Base-by-base conservation (phyloP, 345 rosid genomes). In the Eutrema yunnanense region DNA sequence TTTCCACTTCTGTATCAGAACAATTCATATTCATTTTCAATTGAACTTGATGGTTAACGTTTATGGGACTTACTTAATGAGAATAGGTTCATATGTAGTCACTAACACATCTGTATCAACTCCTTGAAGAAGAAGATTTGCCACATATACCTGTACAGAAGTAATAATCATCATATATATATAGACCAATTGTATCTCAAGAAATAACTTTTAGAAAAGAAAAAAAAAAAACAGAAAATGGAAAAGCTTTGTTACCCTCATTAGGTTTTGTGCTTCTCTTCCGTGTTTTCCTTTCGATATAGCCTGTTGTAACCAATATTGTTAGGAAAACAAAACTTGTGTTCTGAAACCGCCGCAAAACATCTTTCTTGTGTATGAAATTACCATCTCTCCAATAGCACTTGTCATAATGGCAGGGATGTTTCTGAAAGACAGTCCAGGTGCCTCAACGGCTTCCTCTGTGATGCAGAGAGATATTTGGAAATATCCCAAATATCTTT, bases 381-480 rank as follows among this genome's bases (percentile, higher is more conserved):
- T 29, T 80, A 91, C 97, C 98, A 90, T 88, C 69, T 88, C 86
- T 61, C 92, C 95, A 76, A 87, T 71, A 50, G 96, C 88, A n/a
- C 92, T 88, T 29, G 90, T 80, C 7, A 77, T 53, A 40, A 80
- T 48, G 14, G 85, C 81, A 5, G 92, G 83, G 48, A 67, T 50
- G 64, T 79, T 78, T 74, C 85, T 78, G 69, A 67, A 84, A 43
- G 49, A 48, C 69, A 86, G 79, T 38, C 84, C 83, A 48, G 88
- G 84, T 37, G 55, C 81, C 77, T 88, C 95, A 4, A 78, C 22
- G 48, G 74, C 88, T 36, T 22, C 26, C 26, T 79, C 82, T 16
- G 16, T 16, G 16, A 16, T 16, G 16, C 16, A 16, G 0, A 16
- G 16, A 16, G 16, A 16, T 16, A 16, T 16, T 16, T 16, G 16